Evolutionary conservation across 2,329 filamentous ascomycete species (phyloP), one percentile per base, ranked within the genome.

Genomic region (Fusarium veterinarium): DNA sequence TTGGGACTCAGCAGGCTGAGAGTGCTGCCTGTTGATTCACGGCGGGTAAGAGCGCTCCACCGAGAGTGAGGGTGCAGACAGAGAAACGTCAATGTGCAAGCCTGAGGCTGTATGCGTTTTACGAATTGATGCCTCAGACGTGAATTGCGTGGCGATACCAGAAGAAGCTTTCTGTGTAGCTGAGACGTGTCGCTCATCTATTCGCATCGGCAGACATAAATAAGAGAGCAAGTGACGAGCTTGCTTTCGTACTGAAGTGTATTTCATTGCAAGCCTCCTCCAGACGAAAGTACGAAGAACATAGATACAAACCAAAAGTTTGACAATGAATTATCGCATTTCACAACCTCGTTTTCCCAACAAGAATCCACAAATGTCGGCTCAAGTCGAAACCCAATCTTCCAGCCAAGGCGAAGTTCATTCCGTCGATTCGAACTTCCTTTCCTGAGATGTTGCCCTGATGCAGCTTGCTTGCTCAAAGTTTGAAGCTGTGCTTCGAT

Each of bases 11-110:
- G 35, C 53, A 58, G 67, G 61, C 57, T 60, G 58, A 53, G 8
- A 23, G 23, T 70, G 69, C 52, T 73, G 70, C 69, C 68, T 72
- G 49, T 55, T 31, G 60, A 45, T 20, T 57, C 40, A 71, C 44
- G 11, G 52, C 35, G 45, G 55, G 12, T 9, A 48, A 23, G 41
- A 51, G 49, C 28, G 20, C 56, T 42, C 49, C 35, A 53, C 49
- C 12, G 8, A 49, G 31, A 14, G 31, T 2, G 41, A n/a, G 10
- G 3, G 14, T 6, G 13, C 35, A 58, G 12, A 5, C 12, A 20
- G n/a, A 19, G 25, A 19, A 40, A 46, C 46, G 33, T 46, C 41
- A 19, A 2, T 16, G 11, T 14, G 12, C 41, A 60, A 25, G 31
- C 53, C 55, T 65, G 66, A 71, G 56, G 67, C 40, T 61, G 12